phyloP scores from a whole-genome alignment of 129 eudicot genomes.

The Ambrosia artemisiifolia region DNA sequence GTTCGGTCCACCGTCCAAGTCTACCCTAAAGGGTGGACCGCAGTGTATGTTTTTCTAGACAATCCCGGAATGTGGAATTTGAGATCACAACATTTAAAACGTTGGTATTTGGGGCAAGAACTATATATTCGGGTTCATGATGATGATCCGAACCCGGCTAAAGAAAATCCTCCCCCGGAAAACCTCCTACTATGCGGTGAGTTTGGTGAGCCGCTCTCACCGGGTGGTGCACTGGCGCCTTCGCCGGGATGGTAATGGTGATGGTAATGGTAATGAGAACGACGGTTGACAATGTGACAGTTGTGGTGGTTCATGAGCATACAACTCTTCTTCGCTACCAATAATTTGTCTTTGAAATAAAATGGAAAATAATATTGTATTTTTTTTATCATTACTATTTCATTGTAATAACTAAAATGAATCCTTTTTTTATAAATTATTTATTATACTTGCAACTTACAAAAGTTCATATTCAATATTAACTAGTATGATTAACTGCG shows the following conservation, averaged over 20 bases:
- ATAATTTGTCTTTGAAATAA: neutral
- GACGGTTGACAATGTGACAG: neutral
- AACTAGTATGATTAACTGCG: too few relatives aligned
- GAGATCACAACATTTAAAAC: conserved; percentile 62
- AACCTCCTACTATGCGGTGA: conserved; percentile 63
- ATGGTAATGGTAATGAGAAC: neutral
- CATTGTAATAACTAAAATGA: too few relatives aligned
- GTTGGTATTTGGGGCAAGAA: conserved; percentile 65
- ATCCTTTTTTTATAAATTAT: neutral
- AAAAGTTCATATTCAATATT: too few relatives aligned
- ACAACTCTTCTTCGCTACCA: neutral
- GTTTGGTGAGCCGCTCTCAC: conserved; percentile 29
- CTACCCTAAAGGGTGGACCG: conserved; percentile 59
- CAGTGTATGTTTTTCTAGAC: conserved; percentile 59
- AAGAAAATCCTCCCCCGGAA: conserved; percentile 62
- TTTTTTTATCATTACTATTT: neutral
- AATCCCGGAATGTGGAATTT: conserved; percentile 84
- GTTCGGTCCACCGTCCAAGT: conserved; percentile 78
- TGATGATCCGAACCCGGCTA: conserved; percentile 62
- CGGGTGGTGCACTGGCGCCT: conserved; percentile 40
- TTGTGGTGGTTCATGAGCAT: neutral
- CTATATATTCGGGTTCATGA: conserved; percentile 60
- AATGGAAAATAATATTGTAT: neutral
- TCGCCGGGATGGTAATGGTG: conserved; percentile 9
- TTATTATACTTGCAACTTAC: neutral